Base-by-base conservation (phyloP, 2,329 filamentous ascomycete genomes). In the Pseudogymnoascus sp. region DNA sequence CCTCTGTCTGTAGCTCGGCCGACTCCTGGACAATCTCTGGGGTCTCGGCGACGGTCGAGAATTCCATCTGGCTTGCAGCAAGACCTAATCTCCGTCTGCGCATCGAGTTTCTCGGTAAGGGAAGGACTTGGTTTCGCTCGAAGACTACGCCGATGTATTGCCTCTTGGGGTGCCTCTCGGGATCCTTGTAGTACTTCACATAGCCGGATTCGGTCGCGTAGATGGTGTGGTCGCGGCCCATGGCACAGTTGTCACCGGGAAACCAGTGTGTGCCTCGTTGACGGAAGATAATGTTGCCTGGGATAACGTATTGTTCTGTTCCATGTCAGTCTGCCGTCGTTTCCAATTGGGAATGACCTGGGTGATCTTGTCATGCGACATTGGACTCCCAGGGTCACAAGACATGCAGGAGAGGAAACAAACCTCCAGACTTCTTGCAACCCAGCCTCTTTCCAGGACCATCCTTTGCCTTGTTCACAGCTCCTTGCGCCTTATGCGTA, bases 221-320 rank as follows among this genome's bases (percentile, higher is more conserved):
- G 74, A 99, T 96, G 60, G 93, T 97, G 80, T 97, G 95, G 76
- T 99, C 93, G 65, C 95, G 89, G 60, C 95, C 95, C 81, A 97
- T 93, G 71, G 88, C 90, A 76, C 90, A 91, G 78, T 99, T 97
- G 75, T 97, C 95, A 71, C 95, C 95, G 0, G 95, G 89, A 75
- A 88, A 93, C 95, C 95, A 99, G 72, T 88, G 85, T 3, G 95
- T 96, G 70, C 95, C 95, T 72, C 93, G 88, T 77, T 99, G 95
- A 75, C 91, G 92, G 84, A 95, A 99, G 78, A 99, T 90, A 77
- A 99, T 99, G 80, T 96, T 97, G 62, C 95, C 95, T 4, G 93
- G 89, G 64, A 96, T 89, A 37, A 99, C 95, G 76, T 88, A 96
- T 79, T 97, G 89, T 74, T 93, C 89, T 93, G 72, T 66, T 46